A percentile compares a stretch with the other conserved stretches of the same genome.
These are phyloP conservation scores for Barbarea vulgaris DNA, from an alignment of 345 rosid species.

Conservation along the genomic window DNA sequence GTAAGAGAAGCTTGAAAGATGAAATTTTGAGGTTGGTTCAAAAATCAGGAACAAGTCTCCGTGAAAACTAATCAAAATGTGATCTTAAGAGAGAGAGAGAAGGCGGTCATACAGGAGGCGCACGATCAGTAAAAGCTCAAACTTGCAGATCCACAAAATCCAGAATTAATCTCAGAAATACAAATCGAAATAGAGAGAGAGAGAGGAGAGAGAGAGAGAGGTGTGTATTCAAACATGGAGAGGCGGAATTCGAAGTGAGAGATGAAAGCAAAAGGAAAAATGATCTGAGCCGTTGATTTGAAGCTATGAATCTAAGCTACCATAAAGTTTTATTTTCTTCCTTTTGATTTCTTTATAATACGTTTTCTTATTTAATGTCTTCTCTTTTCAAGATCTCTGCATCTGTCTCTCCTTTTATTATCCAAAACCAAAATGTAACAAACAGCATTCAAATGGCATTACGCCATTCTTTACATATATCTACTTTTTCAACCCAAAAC, in stretches of 20 bases:
- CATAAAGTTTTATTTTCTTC: neutral
- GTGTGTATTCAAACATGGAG: constrained; percentile 61
- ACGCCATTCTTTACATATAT: neutral
- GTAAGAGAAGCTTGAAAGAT: constrained; percentile 3
- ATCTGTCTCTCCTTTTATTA: neutral
- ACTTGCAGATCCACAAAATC: constrained; percentile 32
- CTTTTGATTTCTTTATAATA: neutral
- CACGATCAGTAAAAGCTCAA: neutral
- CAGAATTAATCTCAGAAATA: neutral
- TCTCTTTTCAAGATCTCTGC: neutral
- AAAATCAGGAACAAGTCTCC: constrained; percentile 6
- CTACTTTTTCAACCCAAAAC: neutral
- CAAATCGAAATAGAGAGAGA: constrained; percentile 27
- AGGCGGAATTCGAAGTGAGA: constrained; percentile 53
- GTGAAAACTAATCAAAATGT: constrained; percentile 17
- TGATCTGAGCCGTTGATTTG: constrained; percentile 48
- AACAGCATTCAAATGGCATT: neutral
- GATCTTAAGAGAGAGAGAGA: constrained; percentile 20
- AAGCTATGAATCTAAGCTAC: neutral
- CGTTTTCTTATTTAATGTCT: neutral
- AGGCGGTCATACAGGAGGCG: neutral
- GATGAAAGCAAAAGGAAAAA: neutral
- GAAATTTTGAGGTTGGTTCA: constrained; percentile 3
- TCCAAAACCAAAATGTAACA: neutral
- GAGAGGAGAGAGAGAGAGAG: constrained; percentile 16